Conservation (phyloP, 208 protist species). For the Leishmania guyanensis region DNA sequence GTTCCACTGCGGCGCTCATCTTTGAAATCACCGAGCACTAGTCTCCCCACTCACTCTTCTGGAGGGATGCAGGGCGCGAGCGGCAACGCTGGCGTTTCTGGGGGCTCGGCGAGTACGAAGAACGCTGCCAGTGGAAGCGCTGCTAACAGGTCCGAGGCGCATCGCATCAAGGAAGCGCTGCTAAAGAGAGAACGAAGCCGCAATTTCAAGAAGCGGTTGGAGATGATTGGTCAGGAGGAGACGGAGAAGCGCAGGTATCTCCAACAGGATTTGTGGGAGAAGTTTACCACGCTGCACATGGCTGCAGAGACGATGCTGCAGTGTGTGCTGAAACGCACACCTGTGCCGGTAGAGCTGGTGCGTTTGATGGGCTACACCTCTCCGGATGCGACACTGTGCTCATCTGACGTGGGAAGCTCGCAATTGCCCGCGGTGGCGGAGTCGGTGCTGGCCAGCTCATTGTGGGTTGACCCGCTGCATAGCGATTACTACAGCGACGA, state of each 20-base stretch:
- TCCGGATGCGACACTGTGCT: neutral
- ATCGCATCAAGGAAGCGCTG: slow-evolving; percentile 52
- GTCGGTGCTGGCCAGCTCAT: neutral
- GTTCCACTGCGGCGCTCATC: slow-evolving; percentile 27
- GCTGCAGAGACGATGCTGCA: slow-evolving; percentile 20
- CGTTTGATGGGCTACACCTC: slow-evolving; percentile 22
- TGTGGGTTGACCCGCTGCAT: slow-evolving; percentile 20
- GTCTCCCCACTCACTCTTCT: neutral
- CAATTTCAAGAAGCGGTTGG: slow-evolving; percentile 29
- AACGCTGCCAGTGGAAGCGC: slow-evolving; percentile 1
- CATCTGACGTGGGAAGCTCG: neutral
- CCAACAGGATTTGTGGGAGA: slow-evolving; percentile 23
- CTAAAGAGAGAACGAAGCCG: slow-evolving; percentile 45
- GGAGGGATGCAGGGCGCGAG: neutral
- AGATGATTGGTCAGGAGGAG: slow-evolving; percentile 42
- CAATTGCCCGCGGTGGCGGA: neutral
- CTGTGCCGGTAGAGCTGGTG: slow-evolving; percentile 14
- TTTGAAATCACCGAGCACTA: neutral
- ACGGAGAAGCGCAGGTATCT: slow-evolving; percentile 37
- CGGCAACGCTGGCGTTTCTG: neutral
- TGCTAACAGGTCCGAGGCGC: slow-evolving; percentile 20
- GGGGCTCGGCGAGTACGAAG: neutral
- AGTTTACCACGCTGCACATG: slow-evolving; percentile 21
- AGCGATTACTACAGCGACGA: neutral
- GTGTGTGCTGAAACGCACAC: slow-evolving; percentile 9